Percentiles rank a stretch among this genome's conserved stretches.
Conservation (phyloP, 2,329 filamentous ascomycete genomes). For the Thyridium curvatum region DNA sequence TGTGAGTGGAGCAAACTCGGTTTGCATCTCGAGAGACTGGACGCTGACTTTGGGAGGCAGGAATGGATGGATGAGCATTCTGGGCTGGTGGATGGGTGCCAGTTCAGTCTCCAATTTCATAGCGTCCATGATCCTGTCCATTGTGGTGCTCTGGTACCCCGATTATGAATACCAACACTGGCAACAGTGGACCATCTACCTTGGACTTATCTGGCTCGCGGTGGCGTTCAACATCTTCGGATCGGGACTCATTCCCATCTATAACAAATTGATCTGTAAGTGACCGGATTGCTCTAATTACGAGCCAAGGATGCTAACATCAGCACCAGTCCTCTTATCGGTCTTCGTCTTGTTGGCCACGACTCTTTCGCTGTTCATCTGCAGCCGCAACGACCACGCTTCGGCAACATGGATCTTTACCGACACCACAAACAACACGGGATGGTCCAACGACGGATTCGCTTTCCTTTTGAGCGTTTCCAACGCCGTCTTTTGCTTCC, state of each 20-base stretch:
- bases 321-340: too few species aligned
- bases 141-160: slow-evolving; percentile 4
- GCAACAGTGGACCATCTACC: slow-evolving; percentile 4
- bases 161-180: slow-evolving; percentile 5
- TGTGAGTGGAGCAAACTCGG: slow-evolving; percentile 6
- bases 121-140: slow-evolving; percentile 7
- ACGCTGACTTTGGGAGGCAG: background rate
- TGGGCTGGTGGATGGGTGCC: slow-evolving; percentile 9
- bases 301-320: too few species aligned
- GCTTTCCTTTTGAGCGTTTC: slow-evolving; percentile 1
- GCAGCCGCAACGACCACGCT: slow-evolving; percentile 2
- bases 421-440: slow-evolving; percentile 3
- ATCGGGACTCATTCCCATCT: slow-evolving; percentile 5
- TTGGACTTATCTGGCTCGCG: slow-evolving; percentile 6
- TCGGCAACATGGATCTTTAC: slow-evolving; percentile 5
- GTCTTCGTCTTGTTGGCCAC: too few species aligned
- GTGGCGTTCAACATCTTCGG: slow-evolving; percentile 6
- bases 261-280: slow-evolving; percentile 5
- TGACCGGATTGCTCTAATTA: background rate
- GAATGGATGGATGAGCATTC: slow-evolving; percentile 7
- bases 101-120: slow-evolving; percentile 7
- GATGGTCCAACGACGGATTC: slow-evolving; percentile 6
- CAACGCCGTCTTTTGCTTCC: too few species aligned
- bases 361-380: too few species aligned
- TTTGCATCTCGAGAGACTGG: background rate